Evolutionary conservation across 192 early-diverging fungal genomes (phyloP), one percentile per base, ranked within the genome.

Genomic region (Coemansia asiatica): DNA sequence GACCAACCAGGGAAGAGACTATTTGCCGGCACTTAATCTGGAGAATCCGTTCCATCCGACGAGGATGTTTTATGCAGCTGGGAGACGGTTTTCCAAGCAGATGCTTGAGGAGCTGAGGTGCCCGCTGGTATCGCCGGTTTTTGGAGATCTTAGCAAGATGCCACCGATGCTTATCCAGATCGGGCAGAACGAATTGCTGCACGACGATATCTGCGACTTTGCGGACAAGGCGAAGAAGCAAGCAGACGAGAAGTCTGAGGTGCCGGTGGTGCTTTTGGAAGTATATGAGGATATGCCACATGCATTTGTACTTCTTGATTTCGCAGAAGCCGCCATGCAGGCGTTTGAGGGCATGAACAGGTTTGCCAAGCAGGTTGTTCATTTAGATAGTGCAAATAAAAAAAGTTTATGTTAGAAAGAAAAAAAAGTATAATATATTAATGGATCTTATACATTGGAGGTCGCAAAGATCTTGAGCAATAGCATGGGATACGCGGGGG

Each of bases 401-500:
- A 36, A 38, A 36, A 18, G 12, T n/a, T 36, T n/a, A n/a, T n/a
- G n/a, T n/a, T n/a, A n/a, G 7, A 33, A 16, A 58, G 2, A 58
- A 36, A 18, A 36, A 36, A 38, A 36, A 36, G 35, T 36, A 0
- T 33, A n/a, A n/a, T n/a, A n/a, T n/a, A n/a, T n/a, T n/a, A n/a
- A n/a, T n/a, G n/a, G n/a, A n/a, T 4, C n/a, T 13, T 23, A 58
- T 29, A 62, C 36, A 22, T 54, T 46, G 18, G 71, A 74, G 16
- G 51, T 27, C 25, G 76, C 68, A 68, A 80, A 74, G 5, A 80
- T 67, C 63, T 80, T 80, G n/a, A 81, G 72, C 46, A 81, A 36
- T 38, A 82, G 67, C 64, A 82, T 68, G 15, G 79, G 79, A 59
- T 76, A 82, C 13, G 79, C 74, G 0, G 79, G 79, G 0, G 79